phyloP scores from a whole-genome alignment of 2,329 filamentous ascomycete species.

The Hypoxylon sp. region DNA sequence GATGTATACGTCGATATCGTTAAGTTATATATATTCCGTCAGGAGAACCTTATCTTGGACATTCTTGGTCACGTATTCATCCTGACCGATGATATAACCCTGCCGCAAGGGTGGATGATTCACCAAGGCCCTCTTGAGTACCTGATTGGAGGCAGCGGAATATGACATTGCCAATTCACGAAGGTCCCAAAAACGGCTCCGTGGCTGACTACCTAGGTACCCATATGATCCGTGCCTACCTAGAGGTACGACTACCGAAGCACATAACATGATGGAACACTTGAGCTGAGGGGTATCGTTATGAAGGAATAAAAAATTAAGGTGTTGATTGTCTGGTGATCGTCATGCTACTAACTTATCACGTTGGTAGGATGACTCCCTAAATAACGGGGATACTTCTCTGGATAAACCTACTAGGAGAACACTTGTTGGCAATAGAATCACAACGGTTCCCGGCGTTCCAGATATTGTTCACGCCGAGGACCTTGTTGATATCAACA shows the following conservation, averaged over 20 bases:
- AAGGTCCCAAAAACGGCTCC: too few species aligned
- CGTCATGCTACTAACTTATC: background rate
- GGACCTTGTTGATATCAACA: slow-evolving; percentile 1
- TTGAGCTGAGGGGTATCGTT: slow-evolving; percentile 4
- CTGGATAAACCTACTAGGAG: slow-evolving; percentile 6
- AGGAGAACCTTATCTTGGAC: background rate
- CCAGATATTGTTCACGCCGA: background rate
- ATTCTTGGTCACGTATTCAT: background rate
- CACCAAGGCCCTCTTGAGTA: background rate
- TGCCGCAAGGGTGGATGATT: background rate
- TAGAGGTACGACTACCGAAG: background rate
- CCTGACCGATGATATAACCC: background rate
- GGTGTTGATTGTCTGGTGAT: background rate
- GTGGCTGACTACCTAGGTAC: too few species aligned
- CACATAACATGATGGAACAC: background rate
- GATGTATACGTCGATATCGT: background rate
- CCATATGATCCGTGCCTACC: background rate
- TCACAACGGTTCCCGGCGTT: background rate
- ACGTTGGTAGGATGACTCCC: background rate
- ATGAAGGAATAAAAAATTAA: background rate
- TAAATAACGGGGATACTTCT: background rate
- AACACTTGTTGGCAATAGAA: slow-evolving; percentile 1
- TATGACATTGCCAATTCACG: background rate
- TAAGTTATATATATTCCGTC: background rate
- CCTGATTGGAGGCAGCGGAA: background rate